Evolutionary conservation across 192 early-diverging fungal genomes (phyloP).

Genomic region (Gorgonomyces haynaldii): DNA sequence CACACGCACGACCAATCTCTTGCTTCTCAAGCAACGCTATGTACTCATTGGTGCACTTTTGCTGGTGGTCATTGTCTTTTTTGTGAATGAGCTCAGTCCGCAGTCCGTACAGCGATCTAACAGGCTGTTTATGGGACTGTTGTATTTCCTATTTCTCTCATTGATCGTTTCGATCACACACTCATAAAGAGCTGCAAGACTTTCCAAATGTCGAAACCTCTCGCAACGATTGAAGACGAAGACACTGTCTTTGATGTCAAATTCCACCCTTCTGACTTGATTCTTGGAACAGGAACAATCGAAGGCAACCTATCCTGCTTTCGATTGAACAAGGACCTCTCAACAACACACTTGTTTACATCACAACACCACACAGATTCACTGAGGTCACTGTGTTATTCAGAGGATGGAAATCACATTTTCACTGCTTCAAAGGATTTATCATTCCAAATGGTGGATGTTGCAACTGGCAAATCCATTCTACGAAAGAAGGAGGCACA

Average conservation of each 20-base stretch:
- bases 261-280: background rate
- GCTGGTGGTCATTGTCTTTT: too few species aligned
- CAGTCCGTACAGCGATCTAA: too few species aligned
- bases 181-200: background rate
- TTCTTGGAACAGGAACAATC: background rate
- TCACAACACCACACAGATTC: slow-evolving; percentile 68
- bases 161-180: background rate
- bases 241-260: background rate
- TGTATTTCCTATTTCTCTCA: too few species aligned
- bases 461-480: slow-evolving; percentile 58
- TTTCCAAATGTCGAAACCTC: slow-evolving; percentile 3
- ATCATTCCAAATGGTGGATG: slow-evolving; percentile 67
- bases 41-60: too few species aligned
- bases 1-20: too few species aligned
- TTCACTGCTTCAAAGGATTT: slow-evolving; percentile 80
- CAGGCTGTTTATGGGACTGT: too few species aligned
- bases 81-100: too few species aligned
- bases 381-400: slow-evolving; percentile 73
- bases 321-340: background rate
- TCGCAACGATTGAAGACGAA: background rate
- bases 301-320: background rate
- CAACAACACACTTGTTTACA: slow-evolving; percentile 35
- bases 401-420: slow-evolving; percentile 59
- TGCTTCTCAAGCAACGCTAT: too few species aligned
- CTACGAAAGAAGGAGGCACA: slow-evolving; percentile 71